Evolutionary conservation across 495 filamentous ascomycete species (phyloP), one percentile per base, ranked within the genome.

Genomic region (Acidiella bohemica): DNA sequence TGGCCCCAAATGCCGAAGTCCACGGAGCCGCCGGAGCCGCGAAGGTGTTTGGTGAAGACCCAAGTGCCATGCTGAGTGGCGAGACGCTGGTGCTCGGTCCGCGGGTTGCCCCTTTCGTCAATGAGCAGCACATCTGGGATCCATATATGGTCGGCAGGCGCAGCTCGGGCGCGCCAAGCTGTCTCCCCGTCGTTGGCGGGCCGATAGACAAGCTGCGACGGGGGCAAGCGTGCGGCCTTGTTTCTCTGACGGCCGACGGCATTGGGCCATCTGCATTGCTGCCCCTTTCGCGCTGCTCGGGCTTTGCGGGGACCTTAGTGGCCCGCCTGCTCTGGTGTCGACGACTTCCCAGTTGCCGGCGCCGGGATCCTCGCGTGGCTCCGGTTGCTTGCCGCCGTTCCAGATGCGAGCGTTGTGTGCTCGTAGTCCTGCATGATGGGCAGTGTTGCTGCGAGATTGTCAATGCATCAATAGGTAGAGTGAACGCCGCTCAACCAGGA

Each of bases 361-460:
- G 8, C 7, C 5, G 7, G 31, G n/a, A 17, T 7, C 13, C 17
- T 26, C 26, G 17, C 12, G 35, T n/a, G 27, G 14, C 21, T 27
- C 12, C 22, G 29, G 29, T 7, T 40, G n/a, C 34, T 39, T 2
- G 16, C 23, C 10, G 21, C 10, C 5, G 16, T 36, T 37, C 47
- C 47, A 50, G 20, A 26, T 32, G 3, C 29, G 42, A n/a, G 47
- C 42, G 19, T 50, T 50, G 14, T 16, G 8, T 19, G 28, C 31
- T 50, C 47, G 34, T 41, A 46, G 36, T 46, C 42, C 24, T 45
- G 42, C 47, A 50, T 50, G 27, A 12, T 40, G 16, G 6, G n/a
- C 25, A n/a, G n/a, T n/a, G n/a, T n/a, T n/a, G n/a, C n/a, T n/a
- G n/a, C n/a, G n/a, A n/a, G n/a, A n/a, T n/a, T n/a, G n/a, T n/a